Percentiles rank a stretch among this genome's conserved stretches.
Evolutionary conservation across 306 rosid genomes (phyloP).

Genomic region (Trifolium fragiferum): DNA sequence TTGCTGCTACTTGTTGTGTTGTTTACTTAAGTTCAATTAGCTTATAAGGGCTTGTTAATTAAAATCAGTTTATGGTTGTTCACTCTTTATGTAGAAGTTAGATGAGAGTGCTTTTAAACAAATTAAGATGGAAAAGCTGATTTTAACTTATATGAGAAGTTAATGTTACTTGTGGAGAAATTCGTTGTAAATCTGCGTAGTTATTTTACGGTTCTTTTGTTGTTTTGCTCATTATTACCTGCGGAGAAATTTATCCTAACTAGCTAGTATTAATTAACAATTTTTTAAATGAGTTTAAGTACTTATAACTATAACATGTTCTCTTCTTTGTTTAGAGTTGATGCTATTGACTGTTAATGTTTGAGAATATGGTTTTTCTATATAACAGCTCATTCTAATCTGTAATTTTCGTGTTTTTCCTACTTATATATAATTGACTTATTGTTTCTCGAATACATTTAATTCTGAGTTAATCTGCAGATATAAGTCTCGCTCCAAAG

Average conservation of each 20-base stretch:
- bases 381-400: not conserved
- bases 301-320: slow-evolving; percentile 11
- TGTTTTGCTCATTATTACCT: not conserved
- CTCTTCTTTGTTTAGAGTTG: slow-evolving; percentile 9
- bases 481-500: slow-evolving; percentile 38
- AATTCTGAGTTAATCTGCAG: slow-evolving; percentile 41
- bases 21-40: not conserved
- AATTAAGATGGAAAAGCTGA: not conserved
- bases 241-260: not conserved
- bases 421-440: slow-evolving; percentile 5
- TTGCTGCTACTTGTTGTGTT: slow-evolving; percentile 16
- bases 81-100: not conserved
- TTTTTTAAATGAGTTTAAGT: not conserved
- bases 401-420: slow-evolving; percentile 17
- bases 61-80: slow-evolving; percentile 7
- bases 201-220: not conserved
- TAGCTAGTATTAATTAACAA: not conserved
- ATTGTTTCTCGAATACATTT: slow-evolving; percentile 35
- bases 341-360: slow-evolving; percentile 10
- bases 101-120: not conserved
- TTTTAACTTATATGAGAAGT: not conserved
- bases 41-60: not conserved
- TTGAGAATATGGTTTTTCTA: slow-evolving; percentile 29
- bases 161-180: not conserved
- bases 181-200: not conserved